Conservation (phyloP, 2,329 filamentous ascomycete genomes). For the Rasamsonia emersonii region DNA sequence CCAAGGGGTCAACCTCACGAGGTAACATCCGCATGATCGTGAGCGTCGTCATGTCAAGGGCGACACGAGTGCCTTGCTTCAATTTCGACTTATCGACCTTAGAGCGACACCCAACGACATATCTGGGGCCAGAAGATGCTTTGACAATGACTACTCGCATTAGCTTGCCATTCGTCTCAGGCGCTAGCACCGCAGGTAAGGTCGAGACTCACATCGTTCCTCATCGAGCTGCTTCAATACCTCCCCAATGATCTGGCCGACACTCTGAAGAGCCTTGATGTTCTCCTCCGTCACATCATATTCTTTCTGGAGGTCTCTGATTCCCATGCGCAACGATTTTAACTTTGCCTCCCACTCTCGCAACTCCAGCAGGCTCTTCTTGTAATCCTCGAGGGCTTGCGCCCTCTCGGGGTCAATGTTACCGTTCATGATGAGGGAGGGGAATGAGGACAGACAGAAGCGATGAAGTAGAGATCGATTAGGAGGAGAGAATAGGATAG, state of each 20-base stretch:
- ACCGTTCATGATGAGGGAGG: constrained; percentile 27
- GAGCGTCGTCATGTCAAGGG: constrained; percentile 97
- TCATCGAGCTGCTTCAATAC: constrained; percentile 98
- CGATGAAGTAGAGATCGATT: background rate
- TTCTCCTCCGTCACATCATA: constrained; percentile 98
- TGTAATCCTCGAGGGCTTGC: constrained; percentile 68
- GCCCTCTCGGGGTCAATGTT: constrained; percentile 47
- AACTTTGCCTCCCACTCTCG: constrained; percentile 98
- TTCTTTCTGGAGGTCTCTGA: constrained; percentile 89
- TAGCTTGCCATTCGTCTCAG: constrained; percentile 6
- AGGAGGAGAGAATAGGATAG: background rate
- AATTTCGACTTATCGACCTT: constrained; percentile 97
- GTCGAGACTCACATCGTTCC: constrained; percentile 71
- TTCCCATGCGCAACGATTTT: constrained; percentile 85
- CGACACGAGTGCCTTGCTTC: constrained; percentile 96
- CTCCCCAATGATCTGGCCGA: constrained; percentile 98
- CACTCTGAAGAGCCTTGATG: constrained; percentile 98
- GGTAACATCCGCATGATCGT: constrained; percentile 99
- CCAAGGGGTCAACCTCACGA: constrained; percentile 92
- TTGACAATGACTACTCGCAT: constrained; percentile 77
- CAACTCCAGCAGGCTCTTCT: constrained; percentile 78
- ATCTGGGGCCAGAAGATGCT: constrained; percentile 91
- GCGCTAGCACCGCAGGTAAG: constrained; percentile 2
- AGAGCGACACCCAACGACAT: constrained; percentile 95
- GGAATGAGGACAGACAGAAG: constrained; percentile 2